Percentiles rank a stretch among this genome's conserved stretches.
These are phyloP conservation scores for Pyricularia sp. DNA, from an alignment of 2,329 filamentous ascomycete genomes.

Conservation along the genomic window DNA sequence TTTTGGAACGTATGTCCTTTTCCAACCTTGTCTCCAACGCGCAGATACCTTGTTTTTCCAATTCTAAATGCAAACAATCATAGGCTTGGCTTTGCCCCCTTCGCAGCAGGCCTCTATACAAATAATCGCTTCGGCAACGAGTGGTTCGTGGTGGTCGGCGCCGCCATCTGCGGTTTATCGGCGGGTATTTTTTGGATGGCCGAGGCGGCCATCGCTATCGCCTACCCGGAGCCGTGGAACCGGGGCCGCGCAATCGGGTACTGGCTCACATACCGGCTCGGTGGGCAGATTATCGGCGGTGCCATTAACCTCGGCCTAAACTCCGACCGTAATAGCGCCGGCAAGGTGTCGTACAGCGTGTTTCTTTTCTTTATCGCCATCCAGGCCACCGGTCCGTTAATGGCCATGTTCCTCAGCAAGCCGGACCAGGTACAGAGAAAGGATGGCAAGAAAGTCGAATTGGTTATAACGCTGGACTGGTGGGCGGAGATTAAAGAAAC, in stretches of 20 bases:
- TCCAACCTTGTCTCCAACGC: conserved; percentile 51
- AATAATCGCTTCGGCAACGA: conserved; percentile 62
- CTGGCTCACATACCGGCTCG: conserved; percentile 47
- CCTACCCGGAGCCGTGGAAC: conserved; percentile 63
- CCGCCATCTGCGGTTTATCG: conserved; percentile 58
- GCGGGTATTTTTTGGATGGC: conserved; percentile 70
- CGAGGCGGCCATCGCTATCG: conserved; percentile 63
- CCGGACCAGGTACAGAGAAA: conserved; percentile 55
- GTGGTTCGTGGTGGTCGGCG: conserved; percentile 61
- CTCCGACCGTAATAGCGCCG: conserved; percentile 31
- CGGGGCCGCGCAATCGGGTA: conserved; percentile 56
- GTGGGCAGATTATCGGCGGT: conserved; percentile 61
- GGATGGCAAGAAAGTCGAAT: conserved; percentile 52
- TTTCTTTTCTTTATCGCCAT: conserved; percentile 63
- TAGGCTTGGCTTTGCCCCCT: conserved; percentile 57
- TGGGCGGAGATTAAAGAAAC: conserved; percentile 52
- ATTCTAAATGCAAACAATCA: not conserved
- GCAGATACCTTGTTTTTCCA: not conserved
- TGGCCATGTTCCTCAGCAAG: conserved; percentile 50
- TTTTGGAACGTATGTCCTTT: not conserved
- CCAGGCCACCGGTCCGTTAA: conserved; percentile 56
- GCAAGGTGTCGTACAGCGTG: conserved; percentile 59
- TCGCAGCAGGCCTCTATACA: conserved; percentile 60
- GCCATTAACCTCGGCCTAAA: conserved; percentile 64
- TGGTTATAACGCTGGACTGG: conserved; percentile 46